phyloP scores from a whole-genome alignment of 2,329 filamentous ascomycete species.

The Thielaviopsis euricoi region DNA sequence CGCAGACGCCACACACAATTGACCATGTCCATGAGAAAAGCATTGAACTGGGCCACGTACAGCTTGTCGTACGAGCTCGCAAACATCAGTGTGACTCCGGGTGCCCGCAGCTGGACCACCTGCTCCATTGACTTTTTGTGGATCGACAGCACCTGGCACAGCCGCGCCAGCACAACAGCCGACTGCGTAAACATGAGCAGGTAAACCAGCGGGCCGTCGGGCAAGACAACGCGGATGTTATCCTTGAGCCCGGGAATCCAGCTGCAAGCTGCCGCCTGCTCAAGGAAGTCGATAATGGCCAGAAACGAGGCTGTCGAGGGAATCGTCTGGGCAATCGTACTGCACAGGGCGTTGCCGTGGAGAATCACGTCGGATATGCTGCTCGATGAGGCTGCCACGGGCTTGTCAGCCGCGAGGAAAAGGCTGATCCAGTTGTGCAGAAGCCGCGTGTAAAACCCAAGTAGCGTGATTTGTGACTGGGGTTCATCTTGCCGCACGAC shows the following conservation, averaged over 20 bases:
- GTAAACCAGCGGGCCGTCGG: slow-evolving; percentile 52
- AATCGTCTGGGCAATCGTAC: slow-evolving; percentile 42
- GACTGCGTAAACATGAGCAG: slow-evolving; percentile 50
- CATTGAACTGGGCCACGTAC: slow-evolving; percentile 59
- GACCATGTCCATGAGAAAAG: slow-evolving; percentile 73
- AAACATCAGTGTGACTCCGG: slow-evolving; percentile 27
- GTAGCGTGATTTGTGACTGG: slow-evolving; percentile 39
- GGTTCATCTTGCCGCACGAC: slow-evolving; percentile 29
- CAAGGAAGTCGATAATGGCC: slow-evolving; percentile 53
- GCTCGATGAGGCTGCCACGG: slow-evolving; percentile 21
- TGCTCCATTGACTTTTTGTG: slow-evolving; percentile 63
- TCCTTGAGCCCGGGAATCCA: slow-evolving; percentile 31
- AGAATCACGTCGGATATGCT: slow-evolving; percentile 26
- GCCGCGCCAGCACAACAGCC: slow-evolving; percentile 45
- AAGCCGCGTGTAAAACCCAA: slow-evolving; percentile 51
- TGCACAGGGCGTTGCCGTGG: slow-evolving; percentile 37
- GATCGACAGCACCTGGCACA: slow-evolving; percentile 50
- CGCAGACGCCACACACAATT: slow-evolving; percentile 67
- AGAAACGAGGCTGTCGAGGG: slow-evolving; percentile 29
- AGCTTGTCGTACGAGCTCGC: slow-evolving; percentile 35
- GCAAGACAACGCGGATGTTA: slow-evolving; percentile 49
- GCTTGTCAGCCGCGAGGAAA: slow-evolving; percentile 24
- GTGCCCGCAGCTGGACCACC: not conserved
- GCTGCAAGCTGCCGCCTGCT: slow-evolving; percentile 41
- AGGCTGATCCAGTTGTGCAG: slow-evolving; percentile 41